phyloP scores from a whole-genome alignment of 495 filamentous ascomycete genomes.

The Daldinia vernicosa region DNA sequence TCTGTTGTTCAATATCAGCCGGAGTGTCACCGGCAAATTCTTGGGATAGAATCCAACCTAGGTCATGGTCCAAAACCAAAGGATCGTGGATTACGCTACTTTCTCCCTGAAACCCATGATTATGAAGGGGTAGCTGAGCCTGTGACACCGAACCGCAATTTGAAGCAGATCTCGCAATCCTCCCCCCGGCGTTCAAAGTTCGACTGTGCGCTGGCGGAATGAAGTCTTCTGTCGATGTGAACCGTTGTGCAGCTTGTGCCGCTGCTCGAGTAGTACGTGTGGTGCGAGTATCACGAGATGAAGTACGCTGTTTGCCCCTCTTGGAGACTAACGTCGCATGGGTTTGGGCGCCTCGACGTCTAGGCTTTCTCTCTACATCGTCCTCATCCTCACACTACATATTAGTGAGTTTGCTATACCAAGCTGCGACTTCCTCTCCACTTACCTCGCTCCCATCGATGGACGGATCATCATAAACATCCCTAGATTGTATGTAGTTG shows the following conservation, averaged over 20 bases:
- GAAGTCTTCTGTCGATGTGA: neutral
- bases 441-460: conserved; percentile 57
- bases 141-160: conserved; percentile 27
- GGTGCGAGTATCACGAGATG: conserved; percentile 15
- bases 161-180: conserved; percentile 26
- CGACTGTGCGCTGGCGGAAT: neutral
- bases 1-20: conserved; percentile 37
- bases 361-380: conserved; percentile 37
- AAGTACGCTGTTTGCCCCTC: conserved; percentile 24
- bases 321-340: conserved; percentile 33
- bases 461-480: conserved; percentile 61
- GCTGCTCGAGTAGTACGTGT: conserved; percentile 17
- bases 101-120: conserved; percentile 36
- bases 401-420: conserved; percentile 11
- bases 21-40: conserved; percentile 22
- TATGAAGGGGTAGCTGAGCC: conserved; percentile 33
- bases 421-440: conserved; percentile 5
- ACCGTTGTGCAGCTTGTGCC: conserved; percentile 11
- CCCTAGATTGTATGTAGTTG: conserved; percentile 60
- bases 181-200: conserved; percentile 14
- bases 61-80: conserved; percentile 13
- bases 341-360: conserved; percentile 31
- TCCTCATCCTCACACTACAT: conserved; percentile 34
- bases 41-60: conserved; percentile 25
- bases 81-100: conserved; percentile 4